A percentile compares a stretch with the other conserved stretches of the same genome.
Evolutionary conservation across 73 alveolate genomes (phyloP).

Genomic region (Stentor roeselii): DNA sequence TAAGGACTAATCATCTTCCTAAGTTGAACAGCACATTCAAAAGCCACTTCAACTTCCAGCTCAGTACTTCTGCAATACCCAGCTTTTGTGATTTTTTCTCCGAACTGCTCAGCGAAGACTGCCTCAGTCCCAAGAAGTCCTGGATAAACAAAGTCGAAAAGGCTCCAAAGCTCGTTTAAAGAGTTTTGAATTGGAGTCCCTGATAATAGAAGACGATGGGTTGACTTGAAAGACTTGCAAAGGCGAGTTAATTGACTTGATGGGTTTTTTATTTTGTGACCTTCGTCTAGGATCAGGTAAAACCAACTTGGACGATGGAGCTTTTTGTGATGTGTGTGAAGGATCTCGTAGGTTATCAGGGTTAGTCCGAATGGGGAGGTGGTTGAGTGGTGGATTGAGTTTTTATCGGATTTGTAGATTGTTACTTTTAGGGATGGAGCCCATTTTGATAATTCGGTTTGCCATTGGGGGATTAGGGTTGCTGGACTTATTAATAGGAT

Average conservation of each 20-base stretch:
- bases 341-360: neutral
- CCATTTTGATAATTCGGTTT: constrained; percentile 86
- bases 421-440: constrained; percentile 73
- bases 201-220: constrained; percentile 89
- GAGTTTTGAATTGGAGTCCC: constrained; percentile 99
- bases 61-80: constrained; percentile 68
- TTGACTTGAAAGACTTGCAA: constrained; percentile 70
- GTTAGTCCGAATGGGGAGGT: constrained; percentile 18
- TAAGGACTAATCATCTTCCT: constrained; percentile 90
- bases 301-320: constrained; percentile 58
- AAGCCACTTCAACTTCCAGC: constrained; percentile 75
- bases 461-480: constrained; percentile 88
- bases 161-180: constrained; percentile 98
- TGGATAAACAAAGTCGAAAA: constrained; percentile 97
- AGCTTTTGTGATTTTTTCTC: constrained; percentile 52
- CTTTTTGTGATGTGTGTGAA: constrained; percentile 23
- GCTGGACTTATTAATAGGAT: constrained; percentile 90
- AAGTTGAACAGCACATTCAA: constrained; percentile 74
- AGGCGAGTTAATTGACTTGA: constrained; percentile 77
- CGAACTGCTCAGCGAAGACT: constrained; percentile 54
- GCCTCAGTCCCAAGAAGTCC: constrained; percentile 97
- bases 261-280: constrained; percentile 94
- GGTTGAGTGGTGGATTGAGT: constrained; percentile 50
- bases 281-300: constrained; percentile 94
- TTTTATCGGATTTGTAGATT: constrained; percentile 66